These are phyloP conservation scores for Beauveria sp. DNA, from an alignment of 2,329 filamentous ascomycete species.

Conservation along the genomic window DNA sequence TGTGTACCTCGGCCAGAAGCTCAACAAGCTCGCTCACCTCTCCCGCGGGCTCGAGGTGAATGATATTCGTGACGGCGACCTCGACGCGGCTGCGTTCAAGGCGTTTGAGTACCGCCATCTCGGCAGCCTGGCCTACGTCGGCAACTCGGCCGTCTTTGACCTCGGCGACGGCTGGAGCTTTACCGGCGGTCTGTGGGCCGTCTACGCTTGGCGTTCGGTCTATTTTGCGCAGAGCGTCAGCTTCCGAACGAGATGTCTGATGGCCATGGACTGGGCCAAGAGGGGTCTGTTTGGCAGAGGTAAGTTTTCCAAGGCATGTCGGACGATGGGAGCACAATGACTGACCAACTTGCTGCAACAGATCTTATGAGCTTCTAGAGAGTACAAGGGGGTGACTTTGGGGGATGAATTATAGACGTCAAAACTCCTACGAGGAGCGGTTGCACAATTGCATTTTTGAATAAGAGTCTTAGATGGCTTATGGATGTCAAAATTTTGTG, in stretches of 20 bases:
- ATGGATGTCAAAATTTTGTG: no score
- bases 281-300: slow-evolving; percentile 90
- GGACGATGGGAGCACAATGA: background rate
- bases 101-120: slow-evolving; percentile 92
- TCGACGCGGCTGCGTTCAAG: slow-evolving; percentile 88
- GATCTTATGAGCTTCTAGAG: slow-evolving; percentile 29
- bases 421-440: no score
- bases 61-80: slow-evolving; percentile 76
- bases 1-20: slow-evolving; percentile 82
- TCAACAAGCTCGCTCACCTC: slow-evolving; percentile 80
- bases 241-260: slow-evolving; percentile 74
- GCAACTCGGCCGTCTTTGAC: slow-evolving; percentile 94
- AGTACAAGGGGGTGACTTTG: background rate
- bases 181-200: slow-evolving; percentile 78
- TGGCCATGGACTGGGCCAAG: slow-evolving; percentile 99
- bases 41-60: slow-evolving; percentile 70
- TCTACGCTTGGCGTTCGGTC: slow-evolving; percentile 92
- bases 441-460: no score
- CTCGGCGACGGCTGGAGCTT: slow-evolving; percentile 69
- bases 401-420: no score
- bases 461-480: no score
- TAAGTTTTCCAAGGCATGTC: slow-evolving; percentile 35
- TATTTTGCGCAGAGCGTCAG: slow-evolving; percentile 98
- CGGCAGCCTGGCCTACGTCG: slow-evolving; percentile 87
- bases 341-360: slow-evolving; percentile 11